These are phyloP conservation scores for Chalaropsis ovoidea DNA, from an alignment of 2,329 filamentous ascomycete genomes.

Conservation along the genomic window DNA sequence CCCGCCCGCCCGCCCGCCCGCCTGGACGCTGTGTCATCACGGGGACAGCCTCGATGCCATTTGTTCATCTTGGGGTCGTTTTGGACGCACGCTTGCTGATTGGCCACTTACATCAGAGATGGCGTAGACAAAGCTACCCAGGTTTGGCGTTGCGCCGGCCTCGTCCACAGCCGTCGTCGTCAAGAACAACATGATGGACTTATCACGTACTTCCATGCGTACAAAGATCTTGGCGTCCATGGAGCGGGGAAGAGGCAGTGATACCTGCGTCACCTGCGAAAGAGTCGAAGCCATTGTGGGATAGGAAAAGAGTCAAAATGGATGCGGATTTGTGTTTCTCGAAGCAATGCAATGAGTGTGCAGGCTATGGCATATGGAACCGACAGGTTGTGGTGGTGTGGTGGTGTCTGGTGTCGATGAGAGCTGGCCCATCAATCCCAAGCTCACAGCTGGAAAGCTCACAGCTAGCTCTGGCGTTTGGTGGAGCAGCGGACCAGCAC, in stretches of 20 bases:
- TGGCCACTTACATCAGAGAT: slow-evolving; percentile 64
- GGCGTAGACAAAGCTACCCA: slow-evolving; percentile 90
- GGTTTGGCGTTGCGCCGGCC: slow-evolving; percentile 40
- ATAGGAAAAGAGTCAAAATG: not conserved
- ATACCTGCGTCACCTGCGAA: slow-evolving; percentile 37
- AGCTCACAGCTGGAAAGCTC: not conserved
- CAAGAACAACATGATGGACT: slow-evolving; percentile 50
- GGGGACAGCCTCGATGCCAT: too few relatives aligned
- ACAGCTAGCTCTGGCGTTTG: not conserved
- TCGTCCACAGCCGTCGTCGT: slow-evolving; percentile 49
- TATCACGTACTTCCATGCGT: slow-evolving; percentile 48
- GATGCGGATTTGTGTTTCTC: too few relatives aligned
- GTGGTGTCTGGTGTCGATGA: not conserved
- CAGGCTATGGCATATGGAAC: not conserved
- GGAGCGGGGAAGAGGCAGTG: slow-evolving; percentile 50
- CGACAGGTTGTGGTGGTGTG: not conserved
- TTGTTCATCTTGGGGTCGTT: not conserved
- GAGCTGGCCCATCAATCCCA: not conserved
- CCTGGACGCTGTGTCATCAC: not conserved
- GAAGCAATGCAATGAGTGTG: too few relatives aligned
- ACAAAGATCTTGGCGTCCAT: slow-evolving; percentile 53
- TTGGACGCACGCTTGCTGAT: not conserved
- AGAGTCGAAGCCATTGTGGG: not conserved
- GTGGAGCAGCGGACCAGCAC: not conserved
- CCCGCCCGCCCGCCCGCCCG: too few relatives aligned